Base-by-base conservation (phyloP, 176 grass and related monocot species). In the Oryza meyeriana region DNA sequence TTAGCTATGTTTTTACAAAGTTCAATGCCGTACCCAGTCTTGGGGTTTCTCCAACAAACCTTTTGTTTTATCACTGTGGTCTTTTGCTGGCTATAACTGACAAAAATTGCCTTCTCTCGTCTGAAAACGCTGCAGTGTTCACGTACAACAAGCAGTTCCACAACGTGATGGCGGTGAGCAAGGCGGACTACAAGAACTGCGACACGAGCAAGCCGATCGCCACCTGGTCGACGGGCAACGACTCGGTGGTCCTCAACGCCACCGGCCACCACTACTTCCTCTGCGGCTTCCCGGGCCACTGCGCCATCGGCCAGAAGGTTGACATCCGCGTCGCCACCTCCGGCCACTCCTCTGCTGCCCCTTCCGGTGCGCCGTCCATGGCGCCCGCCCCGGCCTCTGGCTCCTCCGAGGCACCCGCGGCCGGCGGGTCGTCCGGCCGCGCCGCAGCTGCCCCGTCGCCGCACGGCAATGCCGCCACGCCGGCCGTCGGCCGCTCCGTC, bases 141-240 rank as follows among this genome's bases (percentile, higher is more conserved):
- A 86, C 34, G 17, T 97, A 97, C 89, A 88, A 88, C 91, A 92
- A 90, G 66, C 88, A 87, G 47, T 90, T 90, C 87, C 94, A 97
- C 85, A 90, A 97, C 85, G 89, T 97, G 72, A 16, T 92, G 81
- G 87, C 86, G 41, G 94, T 97, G 91, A 94, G 81, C 87, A 90
- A 92, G 76, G 73, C 86, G 3, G 87, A 69, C 79, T 97, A 88
- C 89, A 85, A 86, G 80, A 84, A 69, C 28, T 97, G 91, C 87
- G 20, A 80, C 80, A 6, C 69, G 34, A 75, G 55, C 1, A 90
- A 90, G 73, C 89, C 94, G 39, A 85, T 71, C 5, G 76, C 91
- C 66, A 84, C 89, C 79, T 90, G 92, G 84, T 45, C 85, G 40
- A 85, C 91, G 40, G 94, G 94, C 71, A 97, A 97, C 16, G 94